These are phyloP conservation scores for Canna indica DNA, from an alignment of 176 grass and related monocot species.

Conservation along the genomic window DNA sequence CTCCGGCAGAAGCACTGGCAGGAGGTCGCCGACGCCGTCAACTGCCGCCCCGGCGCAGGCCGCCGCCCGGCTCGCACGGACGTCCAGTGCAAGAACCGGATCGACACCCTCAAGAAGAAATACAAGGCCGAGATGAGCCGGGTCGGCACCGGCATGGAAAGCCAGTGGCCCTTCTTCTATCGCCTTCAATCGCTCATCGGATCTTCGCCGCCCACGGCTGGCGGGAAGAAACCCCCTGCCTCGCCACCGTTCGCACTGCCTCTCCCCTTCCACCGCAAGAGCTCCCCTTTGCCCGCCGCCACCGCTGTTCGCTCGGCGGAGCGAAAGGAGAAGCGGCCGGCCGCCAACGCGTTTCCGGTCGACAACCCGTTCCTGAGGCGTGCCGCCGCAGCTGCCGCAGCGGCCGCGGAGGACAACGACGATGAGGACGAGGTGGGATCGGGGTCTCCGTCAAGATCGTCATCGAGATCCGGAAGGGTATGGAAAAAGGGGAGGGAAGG, in stretches of 20 bases:
- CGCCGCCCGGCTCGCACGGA: constrained; percentile 77
- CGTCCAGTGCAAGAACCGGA: constrained; percentile 98
- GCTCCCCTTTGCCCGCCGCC: neutral
- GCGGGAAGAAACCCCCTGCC: neutral
- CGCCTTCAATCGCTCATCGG: constrained; percentile 79
- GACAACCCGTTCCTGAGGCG: constrained; percentile 19
- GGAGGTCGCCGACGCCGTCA: constrained; percentile 86
- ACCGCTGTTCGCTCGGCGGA: constrained; percentile 4
- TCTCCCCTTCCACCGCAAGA: constrained; percentile 24
- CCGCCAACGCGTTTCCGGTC: neutral
- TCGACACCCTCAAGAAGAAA: constrained; percentile 99
- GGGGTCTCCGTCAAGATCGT: constrained; percentile 29
- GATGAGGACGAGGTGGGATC: constrained; percentile 19
- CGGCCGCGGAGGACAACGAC: constrained; percentile 28
- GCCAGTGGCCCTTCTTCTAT: constrained; percentile 60
- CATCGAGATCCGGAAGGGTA: constrained; percentile 24
- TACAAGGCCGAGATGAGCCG: constrained; percentile 81
- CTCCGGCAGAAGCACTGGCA: constrained; percentile 99
- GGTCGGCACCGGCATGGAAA: constrained; percentile 19
- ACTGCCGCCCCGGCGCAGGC: constrained; percentile 50
- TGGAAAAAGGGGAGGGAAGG: constrained; percentile 10
- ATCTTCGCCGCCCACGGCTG: constrained; percentile 19
- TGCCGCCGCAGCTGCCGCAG: constrained; percentile 13
- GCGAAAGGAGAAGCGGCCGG: neutral
- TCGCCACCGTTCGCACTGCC: constrained; percentile 32